phyloP scores from a whole-genome alignment of 2,329 filamentous ascomycete species.

The Pestalotiopsis sp. region DNA sequence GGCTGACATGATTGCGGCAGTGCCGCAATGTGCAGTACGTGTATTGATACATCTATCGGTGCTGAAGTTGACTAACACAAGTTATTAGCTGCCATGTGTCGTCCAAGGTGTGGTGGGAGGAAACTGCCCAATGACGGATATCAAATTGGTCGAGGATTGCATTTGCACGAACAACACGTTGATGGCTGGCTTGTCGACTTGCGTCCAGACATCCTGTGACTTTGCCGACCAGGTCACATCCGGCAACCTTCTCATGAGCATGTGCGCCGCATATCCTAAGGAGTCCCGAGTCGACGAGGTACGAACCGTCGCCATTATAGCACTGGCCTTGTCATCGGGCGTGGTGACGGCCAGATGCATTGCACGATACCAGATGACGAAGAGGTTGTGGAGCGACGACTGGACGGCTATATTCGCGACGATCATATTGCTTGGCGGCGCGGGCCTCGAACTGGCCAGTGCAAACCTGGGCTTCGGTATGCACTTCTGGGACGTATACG shows the following conservation, averaged over 20 bases:
- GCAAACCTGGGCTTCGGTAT: slow-evolving; percentile 23
- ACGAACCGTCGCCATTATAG: slow-evolving; percentile 8
- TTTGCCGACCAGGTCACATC: slow-evolving; percentile 20
- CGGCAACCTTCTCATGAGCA: slow-evolving; percentile 2
- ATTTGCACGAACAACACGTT: slow-evolving; percentile 19
- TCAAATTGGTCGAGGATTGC: slow-evolving; percentile 18
- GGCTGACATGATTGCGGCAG: not conserved
- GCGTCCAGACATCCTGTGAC: slow-evolving; percentile 21
- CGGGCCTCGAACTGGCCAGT: slow-evolving; percentile 23
- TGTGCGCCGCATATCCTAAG: slow-evolving; percentile 23
- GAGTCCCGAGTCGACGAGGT: slow-evolving; percentile 22
- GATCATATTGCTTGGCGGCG: slow-evolving; percentile 19
- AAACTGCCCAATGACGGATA: slow-evolving; percentile 18
- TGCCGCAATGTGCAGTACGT: slow-evolving; percentile 6
- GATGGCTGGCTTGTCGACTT: slow-evolving; percentile 18
- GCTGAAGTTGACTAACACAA: not conserved
- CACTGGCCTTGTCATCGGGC: slow-evolving; percentile 18
- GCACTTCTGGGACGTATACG: slow-evolving; percentile 26
- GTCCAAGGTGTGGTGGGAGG: not conserved
- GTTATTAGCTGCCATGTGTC: not conserved
- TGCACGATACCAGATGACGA: slow-evolving; percentile 19
- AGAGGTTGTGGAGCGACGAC: slow-evolving; percentile 23
- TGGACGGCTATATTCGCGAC: slow-evolving; percentile 11
- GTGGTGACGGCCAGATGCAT: slow-evolving; percentile 21
- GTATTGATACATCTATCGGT: not conserved